These are phyloP conservation scores for Melampsora larici-populina DNA, from an alignment of 1,284 basidiomycete species.

Conservation along the genomic window DNA sequence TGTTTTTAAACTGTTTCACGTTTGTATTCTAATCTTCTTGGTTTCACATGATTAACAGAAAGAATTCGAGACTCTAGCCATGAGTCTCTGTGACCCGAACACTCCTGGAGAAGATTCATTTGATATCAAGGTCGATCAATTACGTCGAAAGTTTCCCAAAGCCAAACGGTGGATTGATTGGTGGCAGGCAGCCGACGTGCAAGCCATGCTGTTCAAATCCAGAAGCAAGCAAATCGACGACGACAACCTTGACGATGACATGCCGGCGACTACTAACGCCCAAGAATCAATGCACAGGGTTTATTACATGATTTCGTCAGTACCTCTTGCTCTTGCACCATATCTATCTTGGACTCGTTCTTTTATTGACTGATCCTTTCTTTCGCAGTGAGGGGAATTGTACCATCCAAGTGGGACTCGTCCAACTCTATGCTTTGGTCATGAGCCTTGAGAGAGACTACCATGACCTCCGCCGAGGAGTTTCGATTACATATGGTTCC, in stretches of 20 bases:
- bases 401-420: no score
- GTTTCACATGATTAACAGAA: no score
- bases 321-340: no score
- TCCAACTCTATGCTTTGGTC: no score
- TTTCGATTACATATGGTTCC: slow-evolving; percentile 8
- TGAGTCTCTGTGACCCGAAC: neutral
- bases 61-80: neutral
- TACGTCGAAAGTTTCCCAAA: neutral
- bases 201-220: slow-evolving; percentile 4
- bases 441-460: no score
- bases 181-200: neutral
- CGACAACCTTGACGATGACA: neutral
- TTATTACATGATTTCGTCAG: no score
- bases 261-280: slow-evolving; percentile 7
- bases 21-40: no score
- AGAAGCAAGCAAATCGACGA: neutral
- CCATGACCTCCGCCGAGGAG: neutral
- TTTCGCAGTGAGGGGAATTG: slow-evolving; percentile 2
- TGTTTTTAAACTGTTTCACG: no score
- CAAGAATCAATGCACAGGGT: neutral
- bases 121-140: neutral
- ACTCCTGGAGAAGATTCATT: neutral
- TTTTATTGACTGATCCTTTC: no score
- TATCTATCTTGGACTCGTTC: neutral
- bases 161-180: slow-evolving; percentile 10